Percentiles rank a stretch among this genome's conserved stretches.
Conservation (phyloP, 2,329 filamentous ascomycete species). For the Alternaria sp. region DNA sequence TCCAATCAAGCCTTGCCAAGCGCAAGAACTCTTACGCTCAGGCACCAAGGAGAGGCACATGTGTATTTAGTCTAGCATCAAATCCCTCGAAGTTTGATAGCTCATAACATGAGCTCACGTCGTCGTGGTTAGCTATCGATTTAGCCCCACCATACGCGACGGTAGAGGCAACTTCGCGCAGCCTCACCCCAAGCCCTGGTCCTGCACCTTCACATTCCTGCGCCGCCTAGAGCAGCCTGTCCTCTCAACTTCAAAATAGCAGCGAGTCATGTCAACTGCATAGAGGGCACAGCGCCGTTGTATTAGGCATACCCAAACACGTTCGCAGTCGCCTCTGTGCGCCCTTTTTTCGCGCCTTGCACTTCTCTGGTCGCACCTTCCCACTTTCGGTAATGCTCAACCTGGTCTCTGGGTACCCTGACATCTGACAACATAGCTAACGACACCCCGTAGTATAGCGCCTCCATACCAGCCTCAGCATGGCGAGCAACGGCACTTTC, state of each 20-base stretch:
- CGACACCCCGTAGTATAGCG: neutral
- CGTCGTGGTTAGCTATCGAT: slow-evolving; percentile 8
- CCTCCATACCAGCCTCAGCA: slow-evolving; percentile 13
- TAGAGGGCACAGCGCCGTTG: neutral
- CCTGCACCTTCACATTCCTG: slow-evolving; percentile 2
- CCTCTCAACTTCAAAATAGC: neutral
- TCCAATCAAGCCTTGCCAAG: slow-evolving; percentile 13
- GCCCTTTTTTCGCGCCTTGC: slow-evolving; percentile 2
- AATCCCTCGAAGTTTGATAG: neutral
- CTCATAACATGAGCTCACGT: slow-evolving; percentile 26
- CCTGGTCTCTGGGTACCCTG: slow-evolving; percentile 7
- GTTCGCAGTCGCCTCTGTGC: neutral
- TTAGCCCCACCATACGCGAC: slow-evolving; percentile 22
- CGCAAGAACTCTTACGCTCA: slow-evolving; percentile 5
- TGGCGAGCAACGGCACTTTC: slow-evolving; percentile 33
- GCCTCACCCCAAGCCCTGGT: neutral
- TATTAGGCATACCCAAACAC: neutral
- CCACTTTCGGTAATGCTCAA: slow-evolving; percentile 6
- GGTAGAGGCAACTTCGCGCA: slow-evolving; percentile 19
- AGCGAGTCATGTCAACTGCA: slow-evolving; percentile 1
- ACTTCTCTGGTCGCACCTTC: slow-evolving; percentile 7
- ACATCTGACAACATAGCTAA: neutral
- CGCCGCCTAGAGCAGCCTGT: neutral
- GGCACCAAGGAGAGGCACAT: neutral
- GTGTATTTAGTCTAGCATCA: slow-evolving; percentile 1